phyloP scores from a whole-genome alignment of 2,329 filamentous ascomycete species.

The Plenodomus biglobosus region DNA sequence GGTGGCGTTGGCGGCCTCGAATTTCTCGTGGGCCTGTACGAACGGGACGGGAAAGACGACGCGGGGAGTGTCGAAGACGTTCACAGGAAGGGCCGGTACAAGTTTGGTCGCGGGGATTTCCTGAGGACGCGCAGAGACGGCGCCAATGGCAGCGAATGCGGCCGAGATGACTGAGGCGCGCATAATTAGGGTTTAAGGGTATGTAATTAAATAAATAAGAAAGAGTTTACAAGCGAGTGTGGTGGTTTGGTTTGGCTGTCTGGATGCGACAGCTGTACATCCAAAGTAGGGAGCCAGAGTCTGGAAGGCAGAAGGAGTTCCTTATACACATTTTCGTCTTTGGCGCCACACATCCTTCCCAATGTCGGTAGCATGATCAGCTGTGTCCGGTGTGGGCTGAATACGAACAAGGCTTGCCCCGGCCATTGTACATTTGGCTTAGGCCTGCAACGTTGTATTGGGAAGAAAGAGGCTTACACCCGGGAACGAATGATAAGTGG shows the following conservation, averaged over 20 bases:
- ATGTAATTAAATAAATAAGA: constrained; percentile 4
- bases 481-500: constrained; percentile 11
- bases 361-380: constrained; percentile 11
- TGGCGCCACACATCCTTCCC: constrained; percentile 4
- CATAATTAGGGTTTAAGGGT: constrained; percentile 20
- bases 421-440: constrained; percentile 9
- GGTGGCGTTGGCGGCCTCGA: constrained; percentile 1
- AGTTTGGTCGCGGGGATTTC: constrained; percentile 5
- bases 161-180: constrained; percentile 17
- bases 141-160: constrained; percentile 14
- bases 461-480: constrained; percentile 9
- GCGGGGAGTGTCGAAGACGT: constrained; percentile 8
- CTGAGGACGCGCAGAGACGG: constrained; percentile 14
- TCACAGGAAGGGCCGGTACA: constrained; percentile 11
- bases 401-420: constrained; percentile 18
- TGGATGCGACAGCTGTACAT: constrained; percentile 1
- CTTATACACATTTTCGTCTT: background rate
- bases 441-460: constrained; percentile 22
- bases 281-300: background rate
- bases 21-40: constrained; percentile 8
- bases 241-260: background rate
- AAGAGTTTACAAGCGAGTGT: constrained; percentile 12
- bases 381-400: constrained; percentile 6
- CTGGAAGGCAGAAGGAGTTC: background rate
- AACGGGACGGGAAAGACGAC: constrained; percentile 10